phyloP scores from a whole-genome alignment of 257 asterid genomes.

The Ballota nigra region DNA sequence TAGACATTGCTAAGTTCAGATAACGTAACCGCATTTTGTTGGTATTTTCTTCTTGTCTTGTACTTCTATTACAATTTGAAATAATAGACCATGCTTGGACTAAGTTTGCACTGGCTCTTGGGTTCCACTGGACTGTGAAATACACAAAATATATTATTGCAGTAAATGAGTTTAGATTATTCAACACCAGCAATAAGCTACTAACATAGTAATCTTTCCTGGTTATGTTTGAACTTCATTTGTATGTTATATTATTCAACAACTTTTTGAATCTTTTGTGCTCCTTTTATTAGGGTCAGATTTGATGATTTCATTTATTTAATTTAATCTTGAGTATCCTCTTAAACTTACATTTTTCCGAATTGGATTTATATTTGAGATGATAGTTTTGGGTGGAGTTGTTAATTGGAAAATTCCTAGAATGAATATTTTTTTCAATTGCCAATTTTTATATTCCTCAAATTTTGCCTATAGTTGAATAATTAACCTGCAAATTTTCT shows the following conservation, averaged over 20 bases:
- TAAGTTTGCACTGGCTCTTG: not conserved
- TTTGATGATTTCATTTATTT: not conserved
- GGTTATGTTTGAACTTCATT: not conserved
- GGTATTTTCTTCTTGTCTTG: not conserved
- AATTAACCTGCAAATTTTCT: not conserved
- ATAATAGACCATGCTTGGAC: not conserved
- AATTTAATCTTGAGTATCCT: not conserved
- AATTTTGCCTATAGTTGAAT: not conserved
- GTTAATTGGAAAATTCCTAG: not conserved
- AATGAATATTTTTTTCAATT: not conserved
- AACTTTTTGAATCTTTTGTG: not conserved
- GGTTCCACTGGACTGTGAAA: not conserved
- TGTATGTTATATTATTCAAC: not conserved
- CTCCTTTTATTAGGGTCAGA: not conserved
- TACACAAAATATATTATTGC: not conserved
- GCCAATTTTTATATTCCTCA: not conserved
- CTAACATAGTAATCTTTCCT: too few species aligned
- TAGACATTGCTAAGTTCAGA: not conserved
- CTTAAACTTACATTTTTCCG: not conserved
- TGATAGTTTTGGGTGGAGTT: too few species aligned
- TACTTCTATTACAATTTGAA: not conserved
- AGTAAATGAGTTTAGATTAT: not conserved
- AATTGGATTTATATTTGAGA: not conserved
- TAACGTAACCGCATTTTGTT: not conserved
- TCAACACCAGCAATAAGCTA: not conserved